A percentile compares a stretch with the other conserved stretches of the same genome.
Evolutionary conservation across 345 rosid species (phyloP).

Genomic region (Salix exigua): DNA sequence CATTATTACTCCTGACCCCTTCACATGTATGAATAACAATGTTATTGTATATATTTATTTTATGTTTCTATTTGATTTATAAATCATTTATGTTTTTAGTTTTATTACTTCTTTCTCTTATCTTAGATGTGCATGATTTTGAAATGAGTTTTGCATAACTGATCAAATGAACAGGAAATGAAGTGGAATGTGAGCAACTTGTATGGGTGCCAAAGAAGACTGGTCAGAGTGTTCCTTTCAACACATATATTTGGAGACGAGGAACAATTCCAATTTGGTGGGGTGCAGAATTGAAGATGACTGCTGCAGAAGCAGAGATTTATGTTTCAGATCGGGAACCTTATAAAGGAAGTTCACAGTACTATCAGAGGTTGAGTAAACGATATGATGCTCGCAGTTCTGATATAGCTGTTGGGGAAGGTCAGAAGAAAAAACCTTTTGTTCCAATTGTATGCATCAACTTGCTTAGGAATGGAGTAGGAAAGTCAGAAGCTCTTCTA

Average conservation of each 20-base stretch:
- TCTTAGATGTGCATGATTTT: conserved; percentile 9
- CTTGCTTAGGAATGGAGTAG: conserved; percentile 81
- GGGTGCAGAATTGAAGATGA: conserved; percentile 95
- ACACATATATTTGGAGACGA: conserved; percentile 83
- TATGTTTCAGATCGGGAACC: conserved; percentile 86
- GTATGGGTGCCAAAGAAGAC: conserved; percentile 82
- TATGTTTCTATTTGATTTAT: conserved; percentile 8
- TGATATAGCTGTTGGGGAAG: conserved; percentile 51
- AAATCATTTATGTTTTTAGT: background rate
- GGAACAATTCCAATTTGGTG: conserved; percentile 99
- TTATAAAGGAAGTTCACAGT: conserved; percentile 82
- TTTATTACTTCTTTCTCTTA: conserved; percentile 3
- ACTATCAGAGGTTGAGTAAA: conserved; percentile 80
- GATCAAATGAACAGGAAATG: conserved; percentile 69
- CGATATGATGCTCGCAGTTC: conserved; percentile 72
- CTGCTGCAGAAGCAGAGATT: conserved; percentile 95
- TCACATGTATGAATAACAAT: background rate
- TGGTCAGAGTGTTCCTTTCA: conserved; percentile 78
- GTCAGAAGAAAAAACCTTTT: conserved; percentile 58
- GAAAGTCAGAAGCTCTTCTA: conserved; percentile 85
- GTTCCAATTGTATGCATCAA: conserved; percentile 86
- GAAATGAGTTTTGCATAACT: conserved; percentile 28
- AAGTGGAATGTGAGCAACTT: conserved; percentile 97
- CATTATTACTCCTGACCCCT: background rate
- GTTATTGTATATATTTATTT: background rate